Conservation (phyloP, 1,284 basidiomycete genomes). For the Heterobasidion irregulare region DNA sequence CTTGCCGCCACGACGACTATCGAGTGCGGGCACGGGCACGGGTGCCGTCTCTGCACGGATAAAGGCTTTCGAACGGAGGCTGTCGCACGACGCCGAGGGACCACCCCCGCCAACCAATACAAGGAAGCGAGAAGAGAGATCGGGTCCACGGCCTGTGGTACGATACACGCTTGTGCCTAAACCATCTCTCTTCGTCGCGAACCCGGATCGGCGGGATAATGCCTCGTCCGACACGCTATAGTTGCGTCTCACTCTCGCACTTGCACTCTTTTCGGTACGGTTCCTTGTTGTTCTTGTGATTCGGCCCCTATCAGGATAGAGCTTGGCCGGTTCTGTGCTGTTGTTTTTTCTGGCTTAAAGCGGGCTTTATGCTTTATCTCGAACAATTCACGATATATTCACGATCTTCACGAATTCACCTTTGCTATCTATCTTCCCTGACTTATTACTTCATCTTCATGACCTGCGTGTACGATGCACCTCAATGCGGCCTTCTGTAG, state of each 20-base stretch:
- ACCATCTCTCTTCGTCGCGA: constrained; percentile 50
- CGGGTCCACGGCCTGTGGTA: constrained; percentile 22
- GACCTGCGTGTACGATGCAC: too few relatives aligned
- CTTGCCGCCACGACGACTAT: constrained; percentile 12
- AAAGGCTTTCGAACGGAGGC: constrained; percentile 30
- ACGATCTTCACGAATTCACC: background rate
- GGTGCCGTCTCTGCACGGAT: constrained; percentile 25
- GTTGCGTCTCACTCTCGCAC: background rate
- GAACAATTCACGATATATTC: background rate
- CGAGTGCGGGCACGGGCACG: constrained; percentile 7
- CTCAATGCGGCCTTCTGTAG: too few relatives aligned
- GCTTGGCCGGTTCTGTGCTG: background rate
- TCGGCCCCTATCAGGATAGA: background rate
- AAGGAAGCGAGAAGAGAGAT: constrained; percentile 21
- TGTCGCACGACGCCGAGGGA: constrained; percentile 24
- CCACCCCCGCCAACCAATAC: constrained; percentile 24
- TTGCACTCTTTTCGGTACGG: background rate
- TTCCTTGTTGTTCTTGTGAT: too few relatives aligned
- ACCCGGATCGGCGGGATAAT: constrained; percentile 35
- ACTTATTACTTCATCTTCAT: background rate
- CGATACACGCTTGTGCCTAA: constrained; percentile 50
- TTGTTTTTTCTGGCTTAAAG: background rate
- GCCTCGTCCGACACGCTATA: background rate
- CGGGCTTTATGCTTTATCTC: background rate
- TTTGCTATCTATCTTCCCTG: background rate